Evolutionary conservation across 2,329 filamentous ascomycete genomes (phyloP).

Genomic region (Phaeosphaeriaceae sp.): DNA sequence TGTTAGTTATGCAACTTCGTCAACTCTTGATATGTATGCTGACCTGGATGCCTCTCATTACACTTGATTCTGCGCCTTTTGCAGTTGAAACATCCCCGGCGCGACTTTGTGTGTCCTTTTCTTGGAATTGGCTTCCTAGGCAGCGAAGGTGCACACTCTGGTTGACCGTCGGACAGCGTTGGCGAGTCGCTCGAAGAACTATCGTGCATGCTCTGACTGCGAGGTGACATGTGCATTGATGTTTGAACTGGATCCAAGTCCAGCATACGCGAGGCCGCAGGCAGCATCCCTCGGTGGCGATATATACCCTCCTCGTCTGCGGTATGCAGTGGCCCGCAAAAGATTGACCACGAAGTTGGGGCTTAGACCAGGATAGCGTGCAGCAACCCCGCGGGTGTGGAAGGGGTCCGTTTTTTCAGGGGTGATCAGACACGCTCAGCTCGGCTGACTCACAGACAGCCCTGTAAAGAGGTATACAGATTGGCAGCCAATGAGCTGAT

Average conservation of each 20-base stretch:
- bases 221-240: conserved; percentile 29
- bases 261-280: conserved; percentile 20
- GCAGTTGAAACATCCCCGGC: conserved; percentile 71
- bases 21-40: not conserved
- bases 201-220: conserved; percentile 11
- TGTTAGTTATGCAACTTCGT: not conserved
- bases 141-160: conserved; percentile 25
- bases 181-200: conserved; percentile 41
- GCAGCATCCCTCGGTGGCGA: conserved; percentile 27
- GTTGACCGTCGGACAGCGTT: conserved; percentile 23
- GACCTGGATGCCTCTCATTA: conserved; percentile 66
- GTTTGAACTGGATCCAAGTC: conserved; percentile 18
- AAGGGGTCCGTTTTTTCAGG: conserved; percentile 27
- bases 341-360: conserved; percentile 29
- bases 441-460: conserved; percentile 36
- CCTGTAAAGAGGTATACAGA: conserved; percentile 23
- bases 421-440: conserved; percentile 31
- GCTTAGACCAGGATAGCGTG: conserved; percentile 36
- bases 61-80: conserved; percentile 73
- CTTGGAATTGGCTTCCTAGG: conserved; percentile 50
- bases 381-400: conserved; percentile 28
- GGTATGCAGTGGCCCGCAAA: conserved; percentile 21
- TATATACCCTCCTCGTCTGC: conserved; percentile 33
- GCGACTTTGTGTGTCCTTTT: conserved; percentile 70
- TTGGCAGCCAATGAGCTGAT: conserved; percentile 25